phyloP scores from a whole-genome alignment of 2,329 filamentous ascomycete genomes.

The Pseudocercospora pini-densiflorae region DNA sequence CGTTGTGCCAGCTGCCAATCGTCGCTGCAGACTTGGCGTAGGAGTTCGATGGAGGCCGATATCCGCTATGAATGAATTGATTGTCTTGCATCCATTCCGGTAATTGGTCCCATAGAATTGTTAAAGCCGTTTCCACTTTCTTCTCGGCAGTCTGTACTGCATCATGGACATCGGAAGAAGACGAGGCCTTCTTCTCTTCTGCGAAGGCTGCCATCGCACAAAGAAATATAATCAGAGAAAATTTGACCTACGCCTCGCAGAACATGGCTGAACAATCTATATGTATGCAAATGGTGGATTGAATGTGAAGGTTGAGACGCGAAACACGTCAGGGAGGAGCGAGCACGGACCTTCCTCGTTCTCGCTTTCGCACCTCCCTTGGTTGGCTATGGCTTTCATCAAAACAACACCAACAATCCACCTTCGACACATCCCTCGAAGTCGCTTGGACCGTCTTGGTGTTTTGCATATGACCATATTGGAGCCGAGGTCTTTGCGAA shows the following conservation, averaged over 20 bases:
- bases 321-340: not conserved
- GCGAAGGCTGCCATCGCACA: not conserved
- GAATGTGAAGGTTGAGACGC: slow-evolving; percentile 8
- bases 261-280: not conserved
- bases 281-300: not conserved
- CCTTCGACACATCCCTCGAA: not conserved
- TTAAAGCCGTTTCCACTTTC: slow-evolving; percentile 46
- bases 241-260: not conserved
- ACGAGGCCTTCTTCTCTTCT: not conserved
- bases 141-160: slow-evolving; percentile 27
- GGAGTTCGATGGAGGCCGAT: slow-evolving; percentile 66
- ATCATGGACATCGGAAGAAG: not conserved
- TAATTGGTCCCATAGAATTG: slow-evolving; percentile 53
- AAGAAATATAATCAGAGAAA: not conserved
- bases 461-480: not conserved
- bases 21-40: slow-evolving; percentile 62
- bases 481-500: not conserved
- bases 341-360: slow-evolving; percentile 3
- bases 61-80: slow-evolving; percentile 69
- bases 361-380: slow-evolving; percentile 5
- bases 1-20: slow-evolving; percentile 68
- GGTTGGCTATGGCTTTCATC: not conserved
- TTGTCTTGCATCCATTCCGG: slow-evolving; percentile 63
- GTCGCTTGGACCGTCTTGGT: not conserved
- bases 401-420: slow-evolving; percentile 1